Base-by-base conservation (phyloP, 1,284 basidiomycete genomes). In the Ceratobasidium sp. region DNA sequence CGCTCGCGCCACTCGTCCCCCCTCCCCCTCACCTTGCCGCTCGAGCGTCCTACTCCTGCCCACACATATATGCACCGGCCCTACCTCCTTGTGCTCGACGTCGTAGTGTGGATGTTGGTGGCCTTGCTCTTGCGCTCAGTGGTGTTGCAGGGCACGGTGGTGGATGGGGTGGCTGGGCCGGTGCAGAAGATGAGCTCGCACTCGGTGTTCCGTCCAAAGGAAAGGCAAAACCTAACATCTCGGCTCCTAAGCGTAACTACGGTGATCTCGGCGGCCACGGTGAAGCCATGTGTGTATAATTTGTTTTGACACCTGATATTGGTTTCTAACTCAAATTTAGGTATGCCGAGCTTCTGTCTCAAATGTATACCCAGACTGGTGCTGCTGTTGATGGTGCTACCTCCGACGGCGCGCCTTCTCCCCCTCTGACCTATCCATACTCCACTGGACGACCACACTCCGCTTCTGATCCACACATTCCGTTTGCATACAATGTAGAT, bases 81-180 rank as follows among this genome's bases (percentile, higher is more conserved):
- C 58, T 38, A 61, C 64, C 64, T 1, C 43, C 52, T 16, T 70
- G 66, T 44, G 76, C 77, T 0, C 76, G 88, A n/a, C 80, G 93
- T 73, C 84, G 91, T 58, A 94, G 92, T 79, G 92, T 94, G 74
- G 94, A 96, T 80, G 86, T 93, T 49, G 93, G 94, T 30, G 93
- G 94, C 47, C 86, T 96, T 72, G 88, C 89, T 72, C 87, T 94
- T 54, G 93, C 93, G 0, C 86, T 93, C 49, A 85, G 85, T 73
- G 87, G 88, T 75, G 85, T 79, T 28, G 71, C 77, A 49, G 74
- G 75, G n/a, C 72, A 74, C 38, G 76, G 83, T 64, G 87, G 85
- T 26, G 91, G 91, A n/a, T 93, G 91, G 90, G 85, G 89, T 73
- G 88, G 89, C 41, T 88, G 87, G 85, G 86, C 85, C 61, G 84